Conservation (phyloP, 1,284 basidiomycete genomes). For the Cryptococcus jaspeensis region DNA sequence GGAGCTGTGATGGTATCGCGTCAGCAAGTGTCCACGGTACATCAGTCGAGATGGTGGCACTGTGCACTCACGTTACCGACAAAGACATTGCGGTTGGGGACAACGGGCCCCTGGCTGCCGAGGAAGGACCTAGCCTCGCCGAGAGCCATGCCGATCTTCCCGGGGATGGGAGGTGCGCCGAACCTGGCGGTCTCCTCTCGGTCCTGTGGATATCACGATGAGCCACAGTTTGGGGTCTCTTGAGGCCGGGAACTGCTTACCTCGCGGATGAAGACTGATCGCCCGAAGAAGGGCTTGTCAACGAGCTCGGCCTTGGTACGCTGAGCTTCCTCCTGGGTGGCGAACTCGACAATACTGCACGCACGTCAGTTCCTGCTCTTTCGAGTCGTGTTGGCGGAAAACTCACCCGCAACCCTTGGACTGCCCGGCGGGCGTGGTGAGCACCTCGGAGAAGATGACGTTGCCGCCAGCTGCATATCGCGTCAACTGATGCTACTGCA, state of each 20-base stretch:
- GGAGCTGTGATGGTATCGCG: conserved; percentile 60
- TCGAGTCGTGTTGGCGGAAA: not conserved
- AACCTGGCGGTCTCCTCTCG: conserved; percentile 94
- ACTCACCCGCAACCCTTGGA: conserved; percentile 98
- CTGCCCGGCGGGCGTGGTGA: conserved; percentile 90
- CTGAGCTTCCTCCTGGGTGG: conserved; percentile 77
- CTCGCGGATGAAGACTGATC: conserved; percentile 94
- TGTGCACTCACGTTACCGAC: conserved; percentile 73
- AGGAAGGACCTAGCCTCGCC: conserved; percentile 66
- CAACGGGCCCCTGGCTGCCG: conserved; percentile 54
- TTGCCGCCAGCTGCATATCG: conserved; percentile 72
- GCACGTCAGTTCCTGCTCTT: not conserved
- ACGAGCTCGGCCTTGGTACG: conserved; percentile 81
- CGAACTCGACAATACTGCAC: conserved; percentile 87
- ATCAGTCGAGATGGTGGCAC: not conserved
- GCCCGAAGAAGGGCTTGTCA: conserved; percentile 81
- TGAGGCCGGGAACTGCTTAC: conserved; percentile 55
- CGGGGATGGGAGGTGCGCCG: conserved; percentile 85
- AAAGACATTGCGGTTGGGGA: conserved; percentile 71
- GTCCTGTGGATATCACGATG: conserved; percentile 60
- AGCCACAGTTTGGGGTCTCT: conserved; percentile 4
- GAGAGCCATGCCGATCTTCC: conserved; percentile 89
- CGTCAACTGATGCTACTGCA: conserved; percentile 3
- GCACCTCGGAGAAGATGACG: conserved; percentile 97
- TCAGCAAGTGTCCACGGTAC: not conserved